These are phyloP conservation scores for Fusarium sp. DNA, from an alignment of 2,329 filamentous ascomycete species.

Conservation along the genomic window DNA sequence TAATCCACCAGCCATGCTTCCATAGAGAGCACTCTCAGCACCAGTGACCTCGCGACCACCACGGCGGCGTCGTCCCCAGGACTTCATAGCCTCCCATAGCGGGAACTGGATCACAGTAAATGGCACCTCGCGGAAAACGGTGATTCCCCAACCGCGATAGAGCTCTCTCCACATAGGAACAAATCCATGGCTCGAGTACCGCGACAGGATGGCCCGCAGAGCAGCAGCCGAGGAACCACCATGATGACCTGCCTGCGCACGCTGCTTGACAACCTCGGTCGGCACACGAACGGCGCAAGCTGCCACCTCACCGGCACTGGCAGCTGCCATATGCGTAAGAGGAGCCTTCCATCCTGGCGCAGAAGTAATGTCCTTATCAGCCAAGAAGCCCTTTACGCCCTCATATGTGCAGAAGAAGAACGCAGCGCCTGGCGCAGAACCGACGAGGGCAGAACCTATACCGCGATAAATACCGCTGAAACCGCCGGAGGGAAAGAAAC, in stretches of 20 bases:
- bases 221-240: conserved; percentile 74
- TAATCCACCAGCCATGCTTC: conserved; percentile 83
- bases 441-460: conserved; percentile 87
- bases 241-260: conserved; percentile 88
- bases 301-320: conserved; percentile 86
- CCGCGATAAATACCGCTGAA: conserved; percentile 94
- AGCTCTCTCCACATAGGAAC: conserved; percentile 79
- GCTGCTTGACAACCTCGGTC: conserved; percentile 96
- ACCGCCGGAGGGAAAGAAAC: conserved; percentile 85
- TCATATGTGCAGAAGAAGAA: conserved; percentile 99
- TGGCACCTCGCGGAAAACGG: conserved; percentile 93
- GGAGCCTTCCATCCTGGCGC: conserved; percentile 42
- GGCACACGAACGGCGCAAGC: conserved; percentile 93
- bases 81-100: conserved; percentile 93
- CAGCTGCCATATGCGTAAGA: conserved; percentile 82
- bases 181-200: conserved; percentile 56
- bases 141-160: conserved; percentile 92
- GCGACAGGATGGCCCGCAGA: conserved; percentile 73
- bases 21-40: conserved; percentile 84
- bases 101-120: conserved; percentile 98
- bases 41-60: conserved; percentile 66
- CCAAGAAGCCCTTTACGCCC: conserved; percentile 69
- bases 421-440: conserved; percentile 91
- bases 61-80: conserved; percentile 64
- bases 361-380: conserved; percentile 42